These are phyloP conservation scores for Saccharomycopsis fermentans DNA, from an alignment of 805 yeast genomes.

Conservation along the genomic window DNA sequence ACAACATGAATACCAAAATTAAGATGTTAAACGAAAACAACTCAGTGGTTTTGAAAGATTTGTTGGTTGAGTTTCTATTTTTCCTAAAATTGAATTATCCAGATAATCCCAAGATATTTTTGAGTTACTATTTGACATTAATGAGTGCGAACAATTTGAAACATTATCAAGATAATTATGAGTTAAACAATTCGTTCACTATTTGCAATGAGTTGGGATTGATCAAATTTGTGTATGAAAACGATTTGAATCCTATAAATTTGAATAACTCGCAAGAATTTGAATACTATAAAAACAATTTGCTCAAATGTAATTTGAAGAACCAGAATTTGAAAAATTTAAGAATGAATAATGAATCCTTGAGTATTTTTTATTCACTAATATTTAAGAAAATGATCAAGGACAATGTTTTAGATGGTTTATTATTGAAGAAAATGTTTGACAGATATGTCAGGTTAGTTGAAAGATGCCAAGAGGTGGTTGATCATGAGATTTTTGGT, in stretches of 20 bases:
- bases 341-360: constrained; percentile 3
- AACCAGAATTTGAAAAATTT: constrained; percentile 4
- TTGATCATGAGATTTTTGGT: background rate
- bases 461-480: constrained; percentile 1
- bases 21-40: constrained; percentile 1
- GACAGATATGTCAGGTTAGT: constrained; percentile 6
- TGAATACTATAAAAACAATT: constrained; percentile 4
- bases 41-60: constrained; percentile 6
- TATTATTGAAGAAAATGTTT: constrained; percentile 1
- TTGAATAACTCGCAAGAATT: constrained; percentile 7
- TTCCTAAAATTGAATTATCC: constrained; percentile 5
- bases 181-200: constrained; percentile 6
- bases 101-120: constrained; percentile 7
- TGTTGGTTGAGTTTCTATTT: constrained; percentile 13
- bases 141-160: constrained; percentile 7
- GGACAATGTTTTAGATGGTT: background rate
- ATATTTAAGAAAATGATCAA: constrained; percentile 2
- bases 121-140: constrained; percentile 7
- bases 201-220: constrained; percentile 14
- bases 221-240: constrained; percentile 6
- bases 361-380: constrained; percentile 10
- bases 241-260: background rate
- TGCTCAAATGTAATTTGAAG: constrained; percentile 2
- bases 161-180: background rate
- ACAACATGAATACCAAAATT: background rate